A percentile compares a stretch with the other conserved stretches of the same genome.
Evolutionary conservation across 768 basidiomycete genomes (phyloP).

Genomic region (Cystobasidium tubakii): DNA sequence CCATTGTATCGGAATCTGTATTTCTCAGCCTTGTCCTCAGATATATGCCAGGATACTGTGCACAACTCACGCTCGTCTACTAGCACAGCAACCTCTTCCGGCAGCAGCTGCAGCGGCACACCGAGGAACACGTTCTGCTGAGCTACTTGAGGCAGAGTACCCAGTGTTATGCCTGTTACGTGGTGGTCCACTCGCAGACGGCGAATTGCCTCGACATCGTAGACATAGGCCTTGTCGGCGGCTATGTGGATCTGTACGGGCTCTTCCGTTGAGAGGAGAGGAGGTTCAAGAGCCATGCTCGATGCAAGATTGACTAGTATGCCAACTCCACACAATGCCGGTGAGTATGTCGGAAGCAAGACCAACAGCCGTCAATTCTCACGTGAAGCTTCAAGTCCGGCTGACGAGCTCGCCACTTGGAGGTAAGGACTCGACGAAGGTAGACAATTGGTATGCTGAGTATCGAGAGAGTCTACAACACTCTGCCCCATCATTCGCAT

Average conservation of each 20-base stretch:
- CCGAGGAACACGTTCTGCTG: slow-evolving; percentile 97
- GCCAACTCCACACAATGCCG: too few relatives aligned
- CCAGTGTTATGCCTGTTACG: slow-evolving; percentile 76
- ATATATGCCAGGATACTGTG: too few relatives aligned
- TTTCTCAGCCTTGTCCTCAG: too few relatives aligned
- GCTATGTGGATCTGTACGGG: slow-evolving; percentile 62
- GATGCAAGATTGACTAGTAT: not conserved
- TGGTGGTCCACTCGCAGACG: slow-evolving; percentile 69
- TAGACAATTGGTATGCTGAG: too few relatives aligned
- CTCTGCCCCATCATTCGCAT: too few relatives aligned
- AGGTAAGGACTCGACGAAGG: too few relatives aligned
- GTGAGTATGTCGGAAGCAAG: too few relatives aligned
- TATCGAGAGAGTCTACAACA: too few relatives aligned
- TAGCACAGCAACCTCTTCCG: slow-evolving; percentile 85
- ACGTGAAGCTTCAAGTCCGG: too few relatives aligned
- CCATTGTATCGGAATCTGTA: too few relatives aligned
- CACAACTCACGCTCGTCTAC: slow-evolving; percentile 69
- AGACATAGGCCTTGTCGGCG: slow-evolving; percentile 75
- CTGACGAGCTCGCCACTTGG: too few relatives aligned
- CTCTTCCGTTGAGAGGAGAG: not conserved
- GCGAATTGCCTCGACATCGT: slow-evolving; percentile 85
- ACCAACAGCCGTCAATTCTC: too few relatives aligned
- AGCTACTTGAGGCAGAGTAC: slow-evolving; percentile 86
- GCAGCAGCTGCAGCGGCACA: slow-evolving; percentile 76
- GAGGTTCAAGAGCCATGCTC: not conserved